phyloP scores from a whole-genome alignment of 176 grass and related monocot species.

The Poa pratensis region DNA sequence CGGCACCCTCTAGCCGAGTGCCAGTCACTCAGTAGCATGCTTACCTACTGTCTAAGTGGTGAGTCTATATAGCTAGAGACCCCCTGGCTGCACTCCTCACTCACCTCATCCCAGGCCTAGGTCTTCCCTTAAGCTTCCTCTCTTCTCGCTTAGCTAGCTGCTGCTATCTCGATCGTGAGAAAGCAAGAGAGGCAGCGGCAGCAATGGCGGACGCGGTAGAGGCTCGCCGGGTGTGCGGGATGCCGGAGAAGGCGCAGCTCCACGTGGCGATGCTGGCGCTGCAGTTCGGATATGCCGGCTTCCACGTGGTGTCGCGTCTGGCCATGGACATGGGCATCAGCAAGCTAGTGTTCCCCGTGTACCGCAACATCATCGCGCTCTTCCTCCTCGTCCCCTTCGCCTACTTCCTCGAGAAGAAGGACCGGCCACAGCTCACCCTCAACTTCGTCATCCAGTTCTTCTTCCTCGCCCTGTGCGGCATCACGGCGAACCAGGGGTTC shows the following conservation, averaged over 20 bases:
- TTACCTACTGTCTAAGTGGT: conserved; percentile 15
- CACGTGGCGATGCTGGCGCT: conserved; percentile 94
- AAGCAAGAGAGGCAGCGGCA: background rate
- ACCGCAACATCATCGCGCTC: conserved; percentile 97
- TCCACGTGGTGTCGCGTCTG: conserved; percentile 90
- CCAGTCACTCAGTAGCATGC: conserved; percentile 7
- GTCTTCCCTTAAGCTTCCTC: background rate
- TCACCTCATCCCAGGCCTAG: background rate
- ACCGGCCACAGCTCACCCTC: conserved; percentile 68
- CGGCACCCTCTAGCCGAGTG: background rate
- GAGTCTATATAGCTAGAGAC: conserved; percentile 54
- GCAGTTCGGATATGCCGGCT: conserved; percentile 97
- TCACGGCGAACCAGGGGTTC: conserved; percentile 96
- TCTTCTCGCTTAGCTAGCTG: conserved; percentile 4
- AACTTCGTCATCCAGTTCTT: conserved; percentile 86
- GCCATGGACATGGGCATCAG: conserved; percentile 99
- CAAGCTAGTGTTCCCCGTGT: conserved; percentile 96
- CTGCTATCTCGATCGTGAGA: background rate
- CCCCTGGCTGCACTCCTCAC: conserved; percentile 20
- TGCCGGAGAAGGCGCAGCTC: conserved; percentile 94
- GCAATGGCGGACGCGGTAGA: conserved; percentile 72
- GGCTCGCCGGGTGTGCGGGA: conserved; percentile 63
- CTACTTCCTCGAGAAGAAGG: conserved; percentile 98
- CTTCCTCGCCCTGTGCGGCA: conserved; percentile 92
- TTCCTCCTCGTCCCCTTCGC: conserved; percentile 90